phyloP scores from a whole-genome alignment of 108 stramenopile species.

The Cyclotella cryptica region DNA sequence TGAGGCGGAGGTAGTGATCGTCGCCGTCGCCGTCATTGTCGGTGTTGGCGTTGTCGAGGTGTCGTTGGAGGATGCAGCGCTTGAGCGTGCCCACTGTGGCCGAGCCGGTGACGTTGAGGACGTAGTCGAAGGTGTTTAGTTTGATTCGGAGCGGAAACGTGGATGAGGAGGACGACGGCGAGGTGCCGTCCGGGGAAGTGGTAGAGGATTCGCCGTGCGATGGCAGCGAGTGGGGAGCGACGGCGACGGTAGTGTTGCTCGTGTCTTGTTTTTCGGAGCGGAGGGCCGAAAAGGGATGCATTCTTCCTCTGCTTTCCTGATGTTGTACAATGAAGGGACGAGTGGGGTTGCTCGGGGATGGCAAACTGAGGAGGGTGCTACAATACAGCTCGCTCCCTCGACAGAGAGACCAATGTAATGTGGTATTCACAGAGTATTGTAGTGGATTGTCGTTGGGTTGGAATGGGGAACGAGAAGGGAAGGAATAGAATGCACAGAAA shows the following conservation, averaged over 20 bases:
- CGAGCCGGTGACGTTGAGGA: neutral
- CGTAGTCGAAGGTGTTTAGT: constrained; percentile 22
- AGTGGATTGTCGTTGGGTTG: no score
- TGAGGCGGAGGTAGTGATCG: constrained; percentile 70
- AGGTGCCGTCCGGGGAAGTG: neutral
- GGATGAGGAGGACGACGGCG: neutral
- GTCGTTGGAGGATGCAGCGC: constrained; percentile 20
- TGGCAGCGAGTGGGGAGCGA: neutral
- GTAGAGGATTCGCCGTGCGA: neutral
- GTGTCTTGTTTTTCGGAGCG: constrained; percentile 1
- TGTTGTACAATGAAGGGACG: no score
- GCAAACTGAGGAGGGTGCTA: no score
- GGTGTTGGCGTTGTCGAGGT: neutral
- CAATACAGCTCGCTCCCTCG: no score
- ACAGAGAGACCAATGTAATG: no score
- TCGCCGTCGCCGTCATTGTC: neutral
- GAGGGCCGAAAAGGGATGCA: constrained; percentile 11
- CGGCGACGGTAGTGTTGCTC: neutral
- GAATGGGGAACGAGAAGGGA: no score
- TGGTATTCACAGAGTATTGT: no score
- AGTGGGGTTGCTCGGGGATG: no score
- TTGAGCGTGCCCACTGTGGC: constrained; percentile 22
- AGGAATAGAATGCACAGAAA: no score
- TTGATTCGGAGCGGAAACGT: constrained; percentile 34
- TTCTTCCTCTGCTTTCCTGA: no score